Conservation (phyloP, 768 basidiomycete genomes). For the Mycena filopes region DNA sequence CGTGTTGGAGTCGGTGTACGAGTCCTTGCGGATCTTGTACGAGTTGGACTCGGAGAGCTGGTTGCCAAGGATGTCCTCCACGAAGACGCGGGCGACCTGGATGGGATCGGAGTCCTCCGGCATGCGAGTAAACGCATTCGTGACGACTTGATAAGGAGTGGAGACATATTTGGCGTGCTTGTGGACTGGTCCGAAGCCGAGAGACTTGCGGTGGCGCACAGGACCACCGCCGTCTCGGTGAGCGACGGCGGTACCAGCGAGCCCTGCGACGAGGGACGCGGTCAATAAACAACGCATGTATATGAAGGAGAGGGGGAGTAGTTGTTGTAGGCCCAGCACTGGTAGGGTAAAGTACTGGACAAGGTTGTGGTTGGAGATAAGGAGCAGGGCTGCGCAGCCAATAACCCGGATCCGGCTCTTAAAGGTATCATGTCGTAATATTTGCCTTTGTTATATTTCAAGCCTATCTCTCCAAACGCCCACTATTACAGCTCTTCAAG, state of each 20-base stretch:
- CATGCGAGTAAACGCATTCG: constrained; percentile 53
- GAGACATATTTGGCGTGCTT: constrained; percentile 76
- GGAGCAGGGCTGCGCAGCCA: constrained; percentile 4
- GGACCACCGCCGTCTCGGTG: constrained; percentile 51
- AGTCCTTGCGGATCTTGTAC: constrained; percentile 80
- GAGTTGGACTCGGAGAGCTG: constrained; percentile 50
- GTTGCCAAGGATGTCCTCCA: constrained; percentile 58
- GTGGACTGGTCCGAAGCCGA: constrained; percentile 88
- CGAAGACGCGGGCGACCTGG: constrained; percentile 72
- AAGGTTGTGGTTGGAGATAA: constrained; percentile 1
- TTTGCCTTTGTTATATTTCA: neutral
- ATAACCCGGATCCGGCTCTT: neutral
- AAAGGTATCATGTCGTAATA: neutral
- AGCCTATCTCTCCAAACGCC: neutral
- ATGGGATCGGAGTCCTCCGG: constrained; percentile 58
- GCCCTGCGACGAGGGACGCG: constrained; percentile 70
- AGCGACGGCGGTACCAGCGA: constrained; percentile 66
- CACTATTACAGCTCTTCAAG: too few species aligned
- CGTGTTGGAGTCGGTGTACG: constrained; percentile 87
- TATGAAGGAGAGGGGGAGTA: constrained; percentile 24
- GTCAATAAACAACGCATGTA: constrained; percentile 74
- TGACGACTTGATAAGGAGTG: constrained; percentile 56
- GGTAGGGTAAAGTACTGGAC: neutral
- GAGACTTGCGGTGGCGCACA: constrained; percentile 75
- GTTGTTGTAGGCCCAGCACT: constrained; percentile 16